Conservation (phyloP, 257 asterid species). For the Penstemon eatonii region DNA sequence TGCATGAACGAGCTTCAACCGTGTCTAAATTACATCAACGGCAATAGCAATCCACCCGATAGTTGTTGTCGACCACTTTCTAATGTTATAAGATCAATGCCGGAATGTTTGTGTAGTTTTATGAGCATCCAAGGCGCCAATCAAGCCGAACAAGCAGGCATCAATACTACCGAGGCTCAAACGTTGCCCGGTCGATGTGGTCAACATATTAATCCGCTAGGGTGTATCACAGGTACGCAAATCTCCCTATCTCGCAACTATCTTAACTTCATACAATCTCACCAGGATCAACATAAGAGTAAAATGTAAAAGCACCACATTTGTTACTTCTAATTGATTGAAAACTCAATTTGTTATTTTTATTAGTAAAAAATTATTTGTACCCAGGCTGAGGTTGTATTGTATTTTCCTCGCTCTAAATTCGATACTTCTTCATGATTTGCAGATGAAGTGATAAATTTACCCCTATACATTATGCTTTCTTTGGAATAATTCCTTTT, state of each 20-base stretch:
- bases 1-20: slow-evolving; percentile 66
- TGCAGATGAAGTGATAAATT: too few species aligned
- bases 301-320: too few species aligned
- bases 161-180: slow-evolving; percentile 62
- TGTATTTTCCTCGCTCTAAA: too few species aligned
- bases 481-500: too few species aligned
- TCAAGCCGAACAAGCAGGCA: slow-evolving; percentile 66
- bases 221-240: slow-evolving; percentile 60
- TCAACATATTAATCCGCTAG: slow-evolving; percentile 71
- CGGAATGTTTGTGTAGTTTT: slow-evolving; percentile 74
- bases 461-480: too few species aligned
- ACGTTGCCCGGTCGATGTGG: slow-evolving; percentile 81
- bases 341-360: not conserved
- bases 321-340: too few species aligned
- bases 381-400: not conserved
- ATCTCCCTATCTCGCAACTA: not conserved
- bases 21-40: slow-evolving; percentile 57
- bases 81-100: slow-evolving; percentile 51
- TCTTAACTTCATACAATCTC: too few species aligned
- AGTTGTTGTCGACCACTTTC: slow-evolving; percentile 70
- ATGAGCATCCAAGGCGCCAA: slow-evolving; percentile 65
- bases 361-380: not conserved
- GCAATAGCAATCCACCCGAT: slow-evolving; percentile 49
- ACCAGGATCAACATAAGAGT: too few species aligned
- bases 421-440: too few species aligned